These are phyloP conservation scores for Musa troglodytarum DNA, from an alignment of 176 grass and related monocot genomes.

Conservation along the genomic window DNA sequence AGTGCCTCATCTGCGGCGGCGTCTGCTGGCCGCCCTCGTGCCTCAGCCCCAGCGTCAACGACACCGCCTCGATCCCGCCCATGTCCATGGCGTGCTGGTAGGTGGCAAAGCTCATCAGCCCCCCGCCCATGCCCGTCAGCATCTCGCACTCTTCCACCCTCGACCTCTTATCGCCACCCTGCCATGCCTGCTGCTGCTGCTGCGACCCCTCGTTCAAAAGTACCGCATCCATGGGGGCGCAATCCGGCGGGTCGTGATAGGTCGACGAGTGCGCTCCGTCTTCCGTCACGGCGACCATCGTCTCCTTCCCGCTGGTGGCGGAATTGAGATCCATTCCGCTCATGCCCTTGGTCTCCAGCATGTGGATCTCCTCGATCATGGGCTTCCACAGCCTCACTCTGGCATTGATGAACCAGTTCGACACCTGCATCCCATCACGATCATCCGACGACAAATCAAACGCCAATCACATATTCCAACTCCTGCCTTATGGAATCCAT, in stretches of 20 bases:
- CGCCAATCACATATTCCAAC: not conserved
- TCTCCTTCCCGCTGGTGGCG: conserved; percentile 3
- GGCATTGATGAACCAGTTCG: conserved; percentile 63
- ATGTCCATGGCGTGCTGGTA: conserved; percentile 29
- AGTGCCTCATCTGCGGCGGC: conserved; percentile 32
- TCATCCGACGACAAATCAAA: not conserved
- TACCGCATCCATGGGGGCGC: conserved; percentile 4
- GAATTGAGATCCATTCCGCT: conserved; percentile 15
- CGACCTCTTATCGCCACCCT: conserved; percentile 26
- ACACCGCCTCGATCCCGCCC: conserved; percentile 35
- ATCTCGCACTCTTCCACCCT: conserved; percentile 28
- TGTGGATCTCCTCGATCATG: conserved; percentile 57
- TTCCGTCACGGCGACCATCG: not conserved
- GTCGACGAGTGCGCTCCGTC: not conserved
- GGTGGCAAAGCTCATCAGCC: conserved; percentile 35
- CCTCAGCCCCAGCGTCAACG: conserved; percentile 37
- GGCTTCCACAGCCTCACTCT: conserved; percentile 58
- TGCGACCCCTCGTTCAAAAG: not conserved
- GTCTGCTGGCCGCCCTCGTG: conserved; percentile 35
- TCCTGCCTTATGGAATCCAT: not conserved
- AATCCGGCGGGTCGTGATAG: not conserved
- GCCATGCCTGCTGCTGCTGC: conserved; percentile 13
- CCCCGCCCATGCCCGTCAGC: conserved; percentile 19
- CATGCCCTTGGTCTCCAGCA: conserved; percentile 45
- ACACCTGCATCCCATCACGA: conserved; percentile 27